Base-by-base conservation (phyloP, 495 filamentous ascomycete genomes). In the Corynascus novoguineensis region DNA sequence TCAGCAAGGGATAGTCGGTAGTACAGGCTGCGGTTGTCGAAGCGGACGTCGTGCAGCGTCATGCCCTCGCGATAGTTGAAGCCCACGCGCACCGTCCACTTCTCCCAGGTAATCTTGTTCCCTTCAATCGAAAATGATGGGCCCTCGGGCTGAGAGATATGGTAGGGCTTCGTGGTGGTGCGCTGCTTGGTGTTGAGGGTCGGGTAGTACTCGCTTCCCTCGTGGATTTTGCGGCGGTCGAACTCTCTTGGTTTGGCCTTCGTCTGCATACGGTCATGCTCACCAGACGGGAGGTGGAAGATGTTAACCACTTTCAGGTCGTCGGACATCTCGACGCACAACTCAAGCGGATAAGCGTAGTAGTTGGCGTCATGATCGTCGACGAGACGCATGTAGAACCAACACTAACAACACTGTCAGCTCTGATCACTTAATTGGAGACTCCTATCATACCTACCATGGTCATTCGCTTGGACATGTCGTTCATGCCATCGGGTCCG, bases 131-230 rank as follows among this genome's bases (percentile, higher is more conserved):
- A 70, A 67, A 91, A 93, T 15, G 85, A 88, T 12, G 83, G 80
- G 2, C 89, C 89, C 59, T 92, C 81, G 4, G 87, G 88, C 62
- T 91, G 88, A 45, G 85, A 70, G 3, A 90, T 82, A 55, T 86
- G 83, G 55, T 89, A 76, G 1, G 88, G 88, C 69, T 89, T 90
- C 54, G 89, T 67, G 40, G 89, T 79, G 52, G 74, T 78, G 42
- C 76, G 66, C 2, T 86, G 72, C 28, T 35, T 5, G 15, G 76
- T 72, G 45, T 88, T 79, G 35, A 79, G 64, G 59, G 89, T 86
- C 0, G 83, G 81, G 27, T 81, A 75, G 60, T 93, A 93, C 66
- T 93, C 89, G 50, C 80, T 81, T 12, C 77, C 65, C n/a, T 79
- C 75, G 17, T 78, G 73, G 45, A 80, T 74, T 59, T 81, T 78